A percentile compares a stretch with the other conserved stretches of the same genome.
Evolutionary conservation across 192 early-diverging fungal species (phyloP).

Genomic region (Coemansia pectinata): DNA sequence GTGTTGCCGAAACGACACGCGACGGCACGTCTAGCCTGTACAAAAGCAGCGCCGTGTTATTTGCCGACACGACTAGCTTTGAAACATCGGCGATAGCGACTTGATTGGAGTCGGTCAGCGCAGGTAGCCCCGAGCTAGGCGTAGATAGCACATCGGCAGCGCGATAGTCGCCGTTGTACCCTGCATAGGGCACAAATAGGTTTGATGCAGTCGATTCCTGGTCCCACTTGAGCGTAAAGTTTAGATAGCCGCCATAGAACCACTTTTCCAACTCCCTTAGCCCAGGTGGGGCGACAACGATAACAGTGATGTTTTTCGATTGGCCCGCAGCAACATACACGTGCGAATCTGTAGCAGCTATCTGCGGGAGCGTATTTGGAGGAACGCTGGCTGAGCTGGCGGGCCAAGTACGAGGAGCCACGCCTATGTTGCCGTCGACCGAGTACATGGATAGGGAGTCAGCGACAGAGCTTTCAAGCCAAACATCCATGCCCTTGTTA

Average conservation of each 20-base stretch:
- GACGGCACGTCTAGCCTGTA: constrained; percentile 31
- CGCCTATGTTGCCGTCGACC: constrained; percentile 19
- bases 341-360: background rate
- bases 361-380: constrained; percentile 10
- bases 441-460: constrained; percentile 44
- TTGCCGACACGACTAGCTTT: constrained; percentile 8
- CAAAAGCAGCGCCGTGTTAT: background rate
- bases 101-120: constrained; percentile 8
- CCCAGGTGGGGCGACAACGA: constrained; percentile 33
- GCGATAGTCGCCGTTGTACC: constrained; percentile 50
- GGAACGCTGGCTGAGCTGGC: background rate
- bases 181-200: constrained; percentile 45
- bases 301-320: constrained; percentile 10
- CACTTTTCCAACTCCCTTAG: constrained; percentile 38
- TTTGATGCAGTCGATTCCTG: background rate
- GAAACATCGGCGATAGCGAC: constrained; percentile 14
- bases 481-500: constrained; percentile 13
- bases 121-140: constrained; percentile 12
- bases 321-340: constrained; percentile 30
- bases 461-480: constrained; percentile 8
- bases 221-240: constrained; percentile 35
- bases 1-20: constrained; percentile 15
- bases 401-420: constrained; percentile 27
- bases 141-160: constrained; percentile 23
- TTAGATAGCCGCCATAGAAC: constrained; percentile 53